Conservation (phyloP, 75 land plant species). For the Pseudotsuga menziesii region DNA sequence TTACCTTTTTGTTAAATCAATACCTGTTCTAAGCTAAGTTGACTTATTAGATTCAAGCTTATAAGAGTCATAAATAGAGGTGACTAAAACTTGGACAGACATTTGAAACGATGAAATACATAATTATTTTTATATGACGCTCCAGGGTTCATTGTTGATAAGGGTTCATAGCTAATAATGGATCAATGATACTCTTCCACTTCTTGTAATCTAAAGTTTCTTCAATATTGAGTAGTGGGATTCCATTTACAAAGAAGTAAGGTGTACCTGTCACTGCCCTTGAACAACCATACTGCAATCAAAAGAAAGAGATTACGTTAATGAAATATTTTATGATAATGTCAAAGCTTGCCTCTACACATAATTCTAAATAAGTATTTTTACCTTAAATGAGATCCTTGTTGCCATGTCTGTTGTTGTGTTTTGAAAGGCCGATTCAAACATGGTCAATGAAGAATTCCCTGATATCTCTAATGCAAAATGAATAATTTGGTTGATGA, state of each 20-base stretch:
- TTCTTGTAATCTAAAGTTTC: constrained; percentile 39
- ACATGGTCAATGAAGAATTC: constrained; percentile 17
- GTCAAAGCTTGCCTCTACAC: background rate
- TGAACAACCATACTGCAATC: constrained; percentile 82
- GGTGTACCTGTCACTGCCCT: constrained; percentile 88
- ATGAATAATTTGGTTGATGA: constrained; percentile 28
- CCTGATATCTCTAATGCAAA: constrained; percentile 35
- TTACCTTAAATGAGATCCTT: constrained; percentile 86
- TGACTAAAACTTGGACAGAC: too few relatives aligned
- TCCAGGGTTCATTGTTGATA: too few relatives aligned
- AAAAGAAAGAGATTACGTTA: background rate
- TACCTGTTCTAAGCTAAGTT: too few relatives aligned
- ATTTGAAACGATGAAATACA: too few relatives aligned
- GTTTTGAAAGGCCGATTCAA: constrained; percentile 56
- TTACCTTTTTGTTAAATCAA: too few relatives aligned
- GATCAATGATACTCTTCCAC: constrained; percentile 71
- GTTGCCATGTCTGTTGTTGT: constrained; percentile 48
- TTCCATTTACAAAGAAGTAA: constrained; percentile 79
- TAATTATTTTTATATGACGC: too few relatives aligned
- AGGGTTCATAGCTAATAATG: constrained; percentile 23
- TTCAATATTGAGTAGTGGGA: constrained; percentile 45
- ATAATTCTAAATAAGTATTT: background rate
- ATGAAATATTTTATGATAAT: background rate
- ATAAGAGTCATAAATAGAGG: too few relatives aligned
- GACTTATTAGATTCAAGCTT: too few relatives aligned